Evolutionary conservation across 1,284 basidiomycete genomes (phyloP).

Genomic region (Erythrobasidium hasegawianum): DNA sequence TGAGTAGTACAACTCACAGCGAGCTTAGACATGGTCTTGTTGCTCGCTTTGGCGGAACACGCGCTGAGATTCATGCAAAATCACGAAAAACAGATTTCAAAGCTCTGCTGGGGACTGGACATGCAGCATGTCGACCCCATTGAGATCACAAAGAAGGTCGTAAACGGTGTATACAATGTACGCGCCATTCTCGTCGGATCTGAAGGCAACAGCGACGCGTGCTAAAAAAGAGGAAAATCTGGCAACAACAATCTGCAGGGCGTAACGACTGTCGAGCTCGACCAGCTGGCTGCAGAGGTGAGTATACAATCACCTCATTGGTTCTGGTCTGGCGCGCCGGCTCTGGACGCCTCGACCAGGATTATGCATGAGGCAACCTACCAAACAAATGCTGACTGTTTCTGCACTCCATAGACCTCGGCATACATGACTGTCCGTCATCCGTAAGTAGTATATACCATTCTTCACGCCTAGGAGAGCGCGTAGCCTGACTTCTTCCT

Average conservation of each 20-base stretch:
- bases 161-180: constrained; percentile 65
- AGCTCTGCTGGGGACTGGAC: constrained; percentile 96
- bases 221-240: neutral
- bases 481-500: constrained; percentile 63
- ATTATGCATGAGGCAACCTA: neutral
- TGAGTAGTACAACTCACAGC: neutral
- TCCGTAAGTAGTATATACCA: constrained; percentile 22
- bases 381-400: neutral
- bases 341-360: neutral
- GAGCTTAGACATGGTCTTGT: no score
- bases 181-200: neutral
- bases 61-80: no score
- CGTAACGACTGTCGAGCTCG: constrained; percentile 95
- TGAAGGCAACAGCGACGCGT: neutral
- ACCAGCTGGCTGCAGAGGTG: constrained; percentile 59
- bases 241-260: constrained; percentile 62
- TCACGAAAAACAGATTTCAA: constrained; percentile 61
- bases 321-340: neutral
- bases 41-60: no score
- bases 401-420: constrained; percentile 66
- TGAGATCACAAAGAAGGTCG: constrained; percentile 90
- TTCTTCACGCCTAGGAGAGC: constrained; percentile 6
- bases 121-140: constrained; percentile 89
- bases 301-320: neutral
- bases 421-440: constrained; percentile 83